Percentiles rank a stretch among this genome's conserved stretches.
Evolutionary conservation across 2,329 filamentous ascomycete species (phyloP).

Genomic region (Lachnum nothofagi): DNA sequence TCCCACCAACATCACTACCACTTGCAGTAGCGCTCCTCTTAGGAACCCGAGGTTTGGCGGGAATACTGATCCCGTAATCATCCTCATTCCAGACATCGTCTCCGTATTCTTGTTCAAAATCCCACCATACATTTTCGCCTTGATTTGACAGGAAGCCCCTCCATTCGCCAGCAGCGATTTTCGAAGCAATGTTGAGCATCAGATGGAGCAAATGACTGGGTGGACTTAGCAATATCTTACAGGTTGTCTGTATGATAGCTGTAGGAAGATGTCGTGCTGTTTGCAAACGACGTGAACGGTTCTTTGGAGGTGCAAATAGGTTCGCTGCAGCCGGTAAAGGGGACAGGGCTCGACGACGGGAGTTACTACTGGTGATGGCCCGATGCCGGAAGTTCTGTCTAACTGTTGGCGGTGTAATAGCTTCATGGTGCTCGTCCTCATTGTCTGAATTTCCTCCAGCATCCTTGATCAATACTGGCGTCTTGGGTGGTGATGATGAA

Average conservation of each 20-base stretch:
- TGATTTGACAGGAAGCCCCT: constrained; percentile 52
- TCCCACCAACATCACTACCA: constrained; percentile 10
- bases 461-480: constrained; percentile 41
- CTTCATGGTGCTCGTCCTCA: constrained; percentile 37
- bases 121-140: constrained; percentile 55
- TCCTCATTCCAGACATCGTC: constrained; percentile 55
- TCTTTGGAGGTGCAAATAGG: constrained; percentile 47
- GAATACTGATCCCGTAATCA: constrained; percentile 46
- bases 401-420: constrained; percentile 31
- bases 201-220: constrained; percentile 71
- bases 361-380: constrained; percentile 47
- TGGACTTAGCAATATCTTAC: constrained; percentile 71
- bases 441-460: constrained; percentile 38
- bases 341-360: constrained; percentile 54
- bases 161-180: constrained; percentile 63
- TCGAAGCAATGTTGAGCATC: constrained; percentile 76
- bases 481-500: constrained; percentile 33
- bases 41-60: neutral
- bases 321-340: constrained; percentile 65
- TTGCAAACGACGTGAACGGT: constrained; percentile 38
- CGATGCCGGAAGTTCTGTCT: constrained; percentile 42
- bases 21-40: neutral
- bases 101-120: constrained; percentile 42
- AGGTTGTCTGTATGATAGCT: constrained; percentile 70
- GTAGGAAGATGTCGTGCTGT: constrained; percentile 51